A percentile compares a stretch with the other conserved stretches of the same genome.
phyloP scores from a whole-genome alignment of 192 early-diverging fungal genomes.

The Tieghemiomyces parasiticus region DNA sequence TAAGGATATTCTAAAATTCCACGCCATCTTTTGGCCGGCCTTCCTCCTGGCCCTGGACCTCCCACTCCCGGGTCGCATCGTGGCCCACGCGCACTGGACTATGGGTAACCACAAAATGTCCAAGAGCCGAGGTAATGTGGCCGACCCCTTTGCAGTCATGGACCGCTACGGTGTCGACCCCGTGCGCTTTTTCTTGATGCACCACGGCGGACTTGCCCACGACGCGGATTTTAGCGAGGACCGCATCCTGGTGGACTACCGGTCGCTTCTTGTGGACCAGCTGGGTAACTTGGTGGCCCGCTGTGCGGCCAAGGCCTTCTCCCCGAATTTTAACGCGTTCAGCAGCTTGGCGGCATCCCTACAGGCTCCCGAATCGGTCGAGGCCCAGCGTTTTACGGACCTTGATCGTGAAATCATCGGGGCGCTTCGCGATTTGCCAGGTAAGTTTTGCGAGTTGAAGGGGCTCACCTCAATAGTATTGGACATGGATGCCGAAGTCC shows the following conservation, averaged over 20 bases:
- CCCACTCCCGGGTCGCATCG: conserved; percentile 58
- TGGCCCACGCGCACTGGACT: conserved; percentile 94
- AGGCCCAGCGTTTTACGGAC: too few species aligned
- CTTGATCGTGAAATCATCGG: not conserved
- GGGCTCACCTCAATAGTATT: too few species aligned
- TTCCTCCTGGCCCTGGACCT: conserved; percentile 81
- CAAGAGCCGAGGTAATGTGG: conserved; percentile 85
- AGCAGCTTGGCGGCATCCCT: conserved; percentile 10
- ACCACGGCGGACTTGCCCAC: conserved; percentile 75
- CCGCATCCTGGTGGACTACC: conserved; percentile 49
- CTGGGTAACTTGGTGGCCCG: conserved; percentile 71
- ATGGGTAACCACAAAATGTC: conserved; percentile 87
- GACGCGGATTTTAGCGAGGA: conserved; percentile 69
- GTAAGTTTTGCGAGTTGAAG: too few species aligned
- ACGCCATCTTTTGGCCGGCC: conserved; percentile 95
- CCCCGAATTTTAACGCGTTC: conserved; percentile 18
- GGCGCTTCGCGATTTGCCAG: too few species aligned
- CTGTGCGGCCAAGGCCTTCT: conserved; percentile 32
- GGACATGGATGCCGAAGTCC: too few species aligned
- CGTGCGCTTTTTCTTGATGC: conserved; percentile 78
- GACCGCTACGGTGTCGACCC: conserved; percentile 67
- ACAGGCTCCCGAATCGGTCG: too few species aligned
- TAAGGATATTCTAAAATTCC: conserved; percentile 93
- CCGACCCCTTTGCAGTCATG: conserved; percentile 63
- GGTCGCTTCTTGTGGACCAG: conserved; percentile 64